Conservation (phyloP, 768 basidiomycete species). For the Psilocybe azurescens region DNA sequence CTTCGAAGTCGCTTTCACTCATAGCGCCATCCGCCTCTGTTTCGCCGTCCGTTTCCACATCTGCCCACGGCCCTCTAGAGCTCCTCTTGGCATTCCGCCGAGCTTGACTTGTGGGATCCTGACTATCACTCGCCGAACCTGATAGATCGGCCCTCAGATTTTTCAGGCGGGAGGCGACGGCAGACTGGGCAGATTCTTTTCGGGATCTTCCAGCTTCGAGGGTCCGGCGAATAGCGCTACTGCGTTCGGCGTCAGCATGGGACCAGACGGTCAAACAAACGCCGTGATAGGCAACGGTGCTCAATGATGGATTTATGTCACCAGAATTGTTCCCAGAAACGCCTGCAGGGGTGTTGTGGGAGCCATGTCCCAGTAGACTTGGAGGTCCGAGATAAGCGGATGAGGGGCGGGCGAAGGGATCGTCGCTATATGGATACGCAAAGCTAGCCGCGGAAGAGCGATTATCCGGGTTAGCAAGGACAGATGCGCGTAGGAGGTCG, state of each 20-base stretch:
- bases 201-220: conserved; percentile 79
- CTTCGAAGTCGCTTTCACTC: conserved; percentile 88
- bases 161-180: conserved; percentile 71
- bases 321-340: conserved; percentile 35
- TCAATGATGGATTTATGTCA: conserved; percentile 36
- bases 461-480: conserved; percentile 67
- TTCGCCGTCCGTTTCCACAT: conserved; percentile 78
- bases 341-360: conserved; percentile 38
- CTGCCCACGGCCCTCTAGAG: conserved; percentile 72
- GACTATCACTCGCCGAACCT: conserved; percentile 45
- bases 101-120: conserved; percentile 65
- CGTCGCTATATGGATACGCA: conserved; percentile 75
- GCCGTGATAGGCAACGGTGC: conserved; percentile 80
- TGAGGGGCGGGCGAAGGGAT: conserved; percentile 81
- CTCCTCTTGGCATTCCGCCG: conserved; percentile 59
- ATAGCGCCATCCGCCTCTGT: conserved; percentile 77
- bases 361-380: conserved; percentile 59
- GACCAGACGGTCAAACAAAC: conserved; percentile 96
- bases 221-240: conserved; percentile 81
- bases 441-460: conserved; percentile 75
- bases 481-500: conserved; percentile 75
- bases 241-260: conserved; percentile 89
- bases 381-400: conserved; percentile 83
- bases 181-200: conserved; percentile 80
- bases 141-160: conserved; percentile 61